phyloP scores from a whole-genome alignment of 441 rosid species.

The Daphne laureola region DNA sequence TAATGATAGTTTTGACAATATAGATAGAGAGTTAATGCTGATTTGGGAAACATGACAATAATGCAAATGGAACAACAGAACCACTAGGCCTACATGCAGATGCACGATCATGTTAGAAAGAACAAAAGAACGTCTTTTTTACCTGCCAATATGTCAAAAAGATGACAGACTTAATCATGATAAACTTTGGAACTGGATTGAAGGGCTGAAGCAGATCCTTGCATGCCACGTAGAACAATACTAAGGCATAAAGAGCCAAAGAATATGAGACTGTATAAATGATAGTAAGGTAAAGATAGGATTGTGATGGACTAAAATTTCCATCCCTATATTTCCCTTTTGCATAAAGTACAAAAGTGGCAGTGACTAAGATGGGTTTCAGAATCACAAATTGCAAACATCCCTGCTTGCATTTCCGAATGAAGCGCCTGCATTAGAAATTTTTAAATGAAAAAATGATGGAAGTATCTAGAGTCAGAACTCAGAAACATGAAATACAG shows the following conservation, averaged over 20 bases:
- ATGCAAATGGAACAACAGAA: constrained; percentile 1
- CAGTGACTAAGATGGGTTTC: constrained; percentile 81
- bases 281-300: constrained; percentile 88
- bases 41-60: not conserved
- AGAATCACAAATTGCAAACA: constrained; percentile 95
- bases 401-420: constrained; percentile 95
- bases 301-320: constrained; percentile 81
- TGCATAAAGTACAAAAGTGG: constrained; percentile 79
- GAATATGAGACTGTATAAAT: constrained; percentile 91
- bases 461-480: constrained; percentile 14
- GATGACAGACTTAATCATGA: constrained; percentile 89
- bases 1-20: no score
- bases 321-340: constrained; percentile 96
- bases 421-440: constrained; percentile 66
- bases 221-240: constrained; percentile 89
- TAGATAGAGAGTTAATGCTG: no score
- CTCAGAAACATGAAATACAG: constrained; percentile 5
- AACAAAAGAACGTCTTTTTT: constrained; percentile 14
- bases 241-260: constrained; percentile 85
- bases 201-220: constrained; percentile 95
- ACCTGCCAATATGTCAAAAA: constrained; percentile 99
- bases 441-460: constrained; percentile 6
- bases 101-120: constrained; percentile 5
- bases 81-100: not conserved
- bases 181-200: constrained; percentile 94